Conservation (phyloP, 805 yeast genomes). For the Barnettozyma populi region DNA sequence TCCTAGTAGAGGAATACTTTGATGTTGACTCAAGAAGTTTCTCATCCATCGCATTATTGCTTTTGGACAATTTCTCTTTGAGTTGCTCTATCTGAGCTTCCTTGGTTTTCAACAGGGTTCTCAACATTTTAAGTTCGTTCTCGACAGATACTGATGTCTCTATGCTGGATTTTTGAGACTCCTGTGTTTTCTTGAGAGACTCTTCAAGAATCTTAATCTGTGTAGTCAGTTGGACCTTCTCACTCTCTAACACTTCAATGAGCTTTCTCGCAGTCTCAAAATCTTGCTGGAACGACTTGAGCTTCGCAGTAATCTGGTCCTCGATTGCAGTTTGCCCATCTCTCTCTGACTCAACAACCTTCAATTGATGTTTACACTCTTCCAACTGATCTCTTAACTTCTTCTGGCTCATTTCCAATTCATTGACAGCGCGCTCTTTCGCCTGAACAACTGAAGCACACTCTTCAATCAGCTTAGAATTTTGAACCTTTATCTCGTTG, state of each 20-base stretch:
- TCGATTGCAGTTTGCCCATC: not conserved
- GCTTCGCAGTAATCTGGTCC: conserved; percentile 18
- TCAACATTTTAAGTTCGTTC: conserved; percentile 29
- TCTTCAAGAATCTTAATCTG: conserved; percentile 20
- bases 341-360: not conserved
- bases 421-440: conserved; percentile 30
- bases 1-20: conserved; percentile 31
- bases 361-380: not conserved
- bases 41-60: conserved; percentile 30
- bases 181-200: conserved; percentile 13
- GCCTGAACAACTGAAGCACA: conserved; percentile 33
- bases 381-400: not conserved
- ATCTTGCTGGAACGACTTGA: conserved; percentile 21
- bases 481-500: conserved; percentile 30
- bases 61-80: conserved; percentile 25
- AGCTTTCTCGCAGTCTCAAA: conserved; percentile 25
- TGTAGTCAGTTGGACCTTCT: conserved; percentile 16
- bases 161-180: conserved; percentile 10
- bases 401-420: not conserved
- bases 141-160: conserved; percentile 14
- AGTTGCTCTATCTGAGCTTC: conserved; percentile 29
- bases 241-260: conserved; percentile 19
- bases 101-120: conserved; percentile 26
- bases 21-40: conserved; percentile 31
- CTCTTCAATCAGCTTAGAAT: conserved; percentile 25